Conservation (phyloP, 73 alveolate species). For the Stentor roeselii region DNA sequence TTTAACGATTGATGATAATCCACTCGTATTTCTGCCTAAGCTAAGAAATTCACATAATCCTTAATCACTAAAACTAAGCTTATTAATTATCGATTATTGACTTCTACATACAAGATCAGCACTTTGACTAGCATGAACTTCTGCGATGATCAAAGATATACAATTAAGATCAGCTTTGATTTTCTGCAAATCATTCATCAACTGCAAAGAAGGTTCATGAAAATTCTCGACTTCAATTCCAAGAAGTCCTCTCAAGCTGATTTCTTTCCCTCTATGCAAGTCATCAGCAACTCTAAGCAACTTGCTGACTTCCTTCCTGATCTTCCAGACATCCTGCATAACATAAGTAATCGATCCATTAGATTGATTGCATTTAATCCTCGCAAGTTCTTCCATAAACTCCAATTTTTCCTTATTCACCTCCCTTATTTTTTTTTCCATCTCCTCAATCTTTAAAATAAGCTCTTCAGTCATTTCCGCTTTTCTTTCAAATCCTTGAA, state of each 20-base stretch:
- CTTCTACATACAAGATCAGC: neutral
- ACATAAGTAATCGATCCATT: neutral
- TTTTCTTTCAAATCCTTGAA: no score
- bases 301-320: neutral
- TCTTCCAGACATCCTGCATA: neutral
- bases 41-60: no score
- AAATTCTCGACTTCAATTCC: neutral
- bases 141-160: neutral
- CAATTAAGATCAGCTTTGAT: neutral
- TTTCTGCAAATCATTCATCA: neutral
- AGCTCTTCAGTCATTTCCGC: neutral
- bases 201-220: neutral
- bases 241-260: neutral
- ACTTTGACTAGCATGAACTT: constrained; percentile 12
- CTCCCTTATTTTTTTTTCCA: neutral
- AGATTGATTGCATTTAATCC: neutral
- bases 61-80: no score
- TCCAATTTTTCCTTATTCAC: neutral
- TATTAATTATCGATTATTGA: no score
- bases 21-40: no score
- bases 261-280: neutral
- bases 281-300: neutral
- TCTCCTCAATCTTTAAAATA: neutral
- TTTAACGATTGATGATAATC: no score
- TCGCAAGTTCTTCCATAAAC: neutral